Conservation (phyloP, 2,329 filamentous ascomycete species). For the Hymenoscyphus scutula region DNA sequence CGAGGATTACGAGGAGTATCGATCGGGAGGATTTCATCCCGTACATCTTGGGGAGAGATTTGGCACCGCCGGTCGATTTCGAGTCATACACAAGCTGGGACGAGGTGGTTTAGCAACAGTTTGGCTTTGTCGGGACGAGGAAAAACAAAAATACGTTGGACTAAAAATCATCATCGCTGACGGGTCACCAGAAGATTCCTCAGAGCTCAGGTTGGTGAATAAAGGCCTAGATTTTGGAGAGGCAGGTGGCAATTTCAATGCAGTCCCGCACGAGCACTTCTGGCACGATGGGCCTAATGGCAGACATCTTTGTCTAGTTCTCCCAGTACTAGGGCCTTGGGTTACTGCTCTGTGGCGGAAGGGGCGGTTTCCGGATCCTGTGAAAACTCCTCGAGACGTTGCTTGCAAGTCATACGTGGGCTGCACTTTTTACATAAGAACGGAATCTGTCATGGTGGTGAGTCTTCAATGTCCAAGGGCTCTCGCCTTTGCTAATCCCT, state of each 20-base stretch:
- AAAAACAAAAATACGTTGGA: constrained; percentile 15
- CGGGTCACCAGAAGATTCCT: background rate
- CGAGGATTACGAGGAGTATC: constrained; percentile 24
- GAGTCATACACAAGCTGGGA: constrained; percentile 45
- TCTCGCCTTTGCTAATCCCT: background rate
- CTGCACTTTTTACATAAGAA: background rate
- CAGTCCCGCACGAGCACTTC: constrained; percentile 5
- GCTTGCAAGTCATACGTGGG: background rate
- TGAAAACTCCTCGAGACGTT: background rate
- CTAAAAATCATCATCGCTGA: constrained; percentile 17
- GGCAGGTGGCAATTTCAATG: background rate
- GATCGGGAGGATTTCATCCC: constrained; percentile 44
- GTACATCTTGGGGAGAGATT: constrained; percentile 41
- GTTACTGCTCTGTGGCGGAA: background rate
- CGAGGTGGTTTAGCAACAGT: constrained; percentile 45
- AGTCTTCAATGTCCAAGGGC: background rate
- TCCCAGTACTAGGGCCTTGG: constrained; percentile 29
- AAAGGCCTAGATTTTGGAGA: constrained; percentile 1
- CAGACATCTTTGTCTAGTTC: constrained; percentile 42
- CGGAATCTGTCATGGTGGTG: background rate
- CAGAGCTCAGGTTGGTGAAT: background rate
- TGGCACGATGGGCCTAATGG: constrained; percentile 42
- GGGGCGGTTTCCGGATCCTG: background rate
- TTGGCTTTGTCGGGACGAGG: constrained; percentile 42
- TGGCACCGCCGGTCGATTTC: constrained; percentile 40